These are phyloP conservation scores for Musa acuminata DNA, from an alignment of 176 grass and related monocot genomes.

Conservation along the genomic window DNA sequence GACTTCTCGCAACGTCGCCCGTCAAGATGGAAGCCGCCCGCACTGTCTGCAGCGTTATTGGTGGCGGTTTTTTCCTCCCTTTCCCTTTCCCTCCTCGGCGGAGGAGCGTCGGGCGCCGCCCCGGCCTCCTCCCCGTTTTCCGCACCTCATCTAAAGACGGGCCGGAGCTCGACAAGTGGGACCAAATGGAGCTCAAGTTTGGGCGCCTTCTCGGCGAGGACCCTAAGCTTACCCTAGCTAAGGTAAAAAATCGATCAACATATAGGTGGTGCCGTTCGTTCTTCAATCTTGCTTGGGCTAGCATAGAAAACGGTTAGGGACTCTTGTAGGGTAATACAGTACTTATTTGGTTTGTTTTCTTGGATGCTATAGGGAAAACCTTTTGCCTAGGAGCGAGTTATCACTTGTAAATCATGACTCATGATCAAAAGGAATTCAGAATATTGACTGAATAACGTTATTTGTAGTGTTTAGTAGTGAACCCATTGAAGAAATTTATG, in stretches of 20 bases:
- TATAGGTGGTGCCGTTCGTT: too few relatives aligned
- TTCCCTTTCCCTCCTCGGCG: background rate
- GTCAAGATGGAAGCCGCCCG: background rate
- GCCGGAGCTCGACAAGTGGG: slow-evolving; percentile 53
- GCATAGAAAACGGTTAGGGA: background rate
- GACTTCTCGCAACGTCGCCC: background rate
- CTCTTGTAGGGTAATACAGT: too few relatives aligned
- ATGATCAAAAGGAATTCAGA: too few relatives aligned
- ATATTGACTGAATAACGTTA: too few relatives aligned
- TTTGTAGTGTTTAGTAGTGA: too few relatives aligned
- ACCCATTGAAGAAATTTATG: too few relatives aligned
- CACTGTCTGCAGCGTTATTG: background rate
- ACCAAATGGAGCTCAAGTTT: slow-evolving; percentile 70
- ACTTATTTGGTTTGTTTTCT: too few relatives aligned
- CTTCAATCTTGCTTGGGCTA: background rate
- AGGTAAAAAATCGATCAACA: slow-evolving; percentile 19
- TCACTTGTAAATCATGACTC: too few relatives aligned
- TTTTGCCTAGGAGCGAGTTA: too few relatives aligned
- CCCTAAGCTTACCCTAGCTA: slow-evolving; percentile 74
- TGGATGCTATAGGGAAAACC: too few relatives aligned
- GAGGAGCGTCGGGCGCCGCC: background rate
- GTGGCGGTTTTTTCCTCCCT: background rate
- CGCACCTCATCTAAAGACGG: slow-evolving; percentile 14
- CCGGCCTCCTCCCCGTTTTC: background rate
- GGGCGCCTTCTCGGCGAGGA: slow-evolving; percentile 72